Base-by-base conservation (phyloP, 768 basidiomycete species). In the Gymnopilus dilepis region DNA sequence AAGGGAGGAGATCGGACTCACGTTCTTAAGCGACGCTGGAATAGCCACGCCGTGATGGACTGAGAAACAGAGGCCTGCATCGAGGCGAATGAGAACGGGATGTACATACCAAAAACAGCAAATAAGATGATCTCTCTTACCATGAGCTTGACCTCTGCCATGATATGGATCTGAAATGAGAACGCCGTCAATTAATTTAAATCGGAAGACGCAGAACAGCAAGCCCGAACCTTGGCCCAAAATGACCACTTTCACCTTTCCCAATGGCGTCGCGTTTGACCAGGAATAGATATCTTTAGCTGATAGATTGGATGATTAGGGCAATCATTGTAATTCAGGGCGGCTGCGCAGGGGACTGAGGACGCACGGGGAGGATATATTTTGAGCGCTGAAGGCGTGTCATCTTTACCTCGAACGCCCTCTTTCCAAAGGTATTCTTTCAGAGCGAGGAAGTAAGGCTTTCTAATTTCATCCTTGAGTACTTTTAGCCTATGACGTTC, bases 221-320 rank as follows among this genome's bases (percentile, higher is more conserved):
- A 45, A 45, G n/a, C 33, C 62, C 71, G 65, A 51, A 77, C 76
- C 76, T 76, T 95, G 94, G 7, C 91, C 91, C 56, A 98, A 83
- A 60, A 97, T 94, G 51, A 97, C 94, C 26, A 95, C 91, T 71
- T 87, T 89, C 63, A 98, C 86, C 63, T 88, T 86, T 12, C 91
- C 89, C 15, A 97, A 77, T 3, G 94, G 93, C 28, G 94, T 95
- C n/a, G 43, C 11, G 58, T 89, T 84, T 3, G 93, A 92, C 95
- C 95, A 98, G 12, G 93, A 82, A 72, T 97, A 97, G 58, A 97
- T 91, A 69, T 97, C 86, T 64, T 82, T 79, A 13, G 94, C 95
- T 67, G 26, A 17, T 33, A 40, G 38, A 41, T 41, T 19, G n/a
- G n/a, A 33, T 28, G n/a, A 37, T 60, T 57, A 54, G 41, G 56